Evolutionary conservation across 2,329 filamentous ascomycete genomes (phyloP).

Genomic region (Neocatenulostroma microsporum): DNA sequence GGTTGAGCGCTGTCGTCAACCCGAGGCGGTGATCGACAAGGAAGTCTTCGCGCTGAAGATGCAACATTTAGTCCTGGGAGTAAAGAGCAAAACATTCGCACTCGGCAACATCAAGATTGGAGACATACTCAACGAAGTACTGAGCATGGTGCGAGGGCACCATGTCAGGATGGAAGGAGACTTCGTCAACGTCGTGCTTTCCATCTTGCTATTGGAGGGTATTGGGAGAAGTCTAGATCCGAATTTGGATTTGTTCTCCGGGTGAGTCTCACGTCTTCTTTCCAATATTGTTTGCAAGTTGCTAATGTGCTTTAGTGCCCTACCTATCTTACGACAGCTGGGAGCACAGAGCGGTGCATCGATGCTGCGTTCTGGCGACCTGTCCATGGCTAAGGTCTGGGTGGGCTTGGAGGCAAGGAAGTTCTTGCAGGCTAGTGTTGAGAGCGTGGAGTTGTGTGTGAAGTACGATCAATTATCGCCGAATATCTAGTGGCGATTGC

Average conservation of each 20-base stretch:
- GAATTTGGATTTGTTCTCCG: constrained; percentile 74
- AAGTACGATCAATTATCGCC: constrained; percentile 84
- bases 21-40: constrained; percentile 76
- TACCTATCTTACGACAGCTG: constrained; percentile 84
- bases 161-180: constrained; percentile 94
- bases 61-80: constrained; percentile 87
- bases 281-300: background rate
- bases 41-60: constrained; percentile 93
- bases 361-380: constrained; percentile 42
- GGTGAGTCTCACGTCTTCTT: constrained; percentile 38
- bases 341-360: constrained; percentile 65
- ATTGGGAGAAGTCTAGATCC: constrained; percentile 86
- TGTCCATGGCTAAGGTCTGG: constrained; percentile 80
- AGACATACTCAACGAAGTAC: constrained; percentile 82
- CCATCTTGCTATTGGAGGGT: constrained; percentile 84
- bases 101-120: constrained; percentile 93
- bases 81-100: constrained; percentile 85
- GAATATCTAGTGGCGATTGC: too few relatives aligned
- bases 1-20: constrained; percentile 90
- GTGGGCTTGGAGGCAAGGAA: constrained; percentile 79
- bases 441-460: constrained; percentile 82
- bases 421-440: constrained; percentile 82
- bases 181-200: constrained; percentile 96
- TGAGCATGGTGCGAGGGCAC: constrained; percentile 83
- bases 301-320: constrained; percentile 51